These are phyloP conservation scores for Chenopodium suecicum DNA, from an alignment of 148 eudicot species.

Conservation along the genomic window DNA sequence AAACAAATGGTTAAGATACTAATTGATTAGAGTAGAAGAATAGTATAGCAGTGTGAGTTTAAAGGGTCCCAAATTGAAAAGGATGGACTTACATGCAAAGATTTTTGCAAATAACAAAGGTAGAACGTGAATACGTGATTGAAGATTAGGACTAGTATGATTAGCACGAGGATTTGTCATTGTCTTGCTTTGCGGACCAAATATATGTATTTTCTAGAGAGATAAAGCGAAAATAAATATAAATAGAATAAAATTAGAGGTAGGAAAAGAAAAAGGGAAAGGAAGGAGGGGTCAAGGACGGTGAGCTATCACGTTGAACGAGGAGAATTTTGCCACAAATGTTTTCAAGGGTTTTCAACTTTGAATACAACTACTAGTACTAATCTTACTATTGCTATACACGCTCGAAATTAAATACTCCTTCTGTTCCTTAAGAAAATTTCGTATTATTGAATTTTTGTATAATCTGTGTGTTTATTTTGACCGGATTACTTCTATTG, in stretches of 20 bases:
- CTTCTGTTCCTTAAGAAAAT: too few species aligned
- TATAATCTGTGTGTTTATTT: too few species aligned
- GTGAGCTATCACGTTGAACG: conserved; percentile 32
- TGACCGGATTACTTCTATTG: too few species aligned
- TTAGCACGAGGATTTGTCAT: conserved; percentile 25
- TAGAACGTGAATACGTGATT: conserved; percentile 16
- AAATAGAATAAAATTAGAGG: neutral
- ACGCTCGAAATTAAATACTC: too few species aligned
- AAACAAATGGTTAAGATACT: neutral
- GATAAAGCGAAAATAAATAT: neutral
- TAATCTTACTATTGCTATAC: neutral
- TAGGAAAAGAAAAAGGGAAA: neutral
- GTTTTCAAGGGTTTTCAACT: conserved; percentile 15
- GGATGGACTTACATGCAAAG: conserved; percentile 1
- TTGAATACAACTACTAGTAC: conserved; percentile 14
- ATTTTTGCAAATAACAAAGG: neutral
- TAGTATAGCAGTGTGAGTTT: neutral
- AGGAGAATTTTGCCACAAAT: conserved; percentile 28
- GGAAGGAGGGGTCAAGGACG: conserved; percentile 24
- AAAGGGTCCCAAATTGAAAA: neutral
- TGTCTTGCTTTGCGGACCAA: conserved; percentile 13
- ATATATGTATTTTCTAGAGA: neutral
- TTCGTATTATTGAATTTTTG: neutral
- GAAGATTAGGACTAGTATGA: conserved; percentile 10
- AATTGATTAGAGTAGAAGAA: neutral